Conservation (phyloP, 352 stramenopile species). For the Globisporangium rhizosaccharum region DNA sequence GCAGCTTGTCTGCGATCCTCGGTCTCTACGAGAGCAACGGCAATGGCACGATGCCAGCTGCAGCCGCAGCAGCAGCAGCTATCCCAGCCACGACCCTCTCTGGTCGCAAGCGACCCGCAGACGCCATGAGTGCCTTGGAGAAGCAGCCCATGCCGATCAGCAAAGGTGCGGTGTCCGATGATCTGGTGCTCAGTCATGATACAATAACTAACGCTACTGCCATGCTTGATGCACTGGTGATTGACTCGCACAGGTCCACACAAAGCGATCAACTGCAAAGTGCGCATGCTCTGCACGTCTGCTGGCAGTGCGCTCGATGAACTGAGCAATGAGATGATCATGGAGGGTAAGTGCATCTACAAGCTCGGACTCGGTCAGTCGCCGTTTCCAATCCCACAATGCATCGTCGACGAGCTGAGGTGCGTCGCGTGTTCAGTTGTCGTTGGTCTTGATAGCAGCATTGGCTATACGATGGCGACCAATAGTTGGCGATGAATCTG, state of each 20-base stretch:
- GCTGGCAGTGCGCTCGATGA: conserved; percentile 77
- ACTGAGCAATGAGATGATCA: conserved; percentile 82
- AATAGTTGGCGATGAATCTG: background rate
- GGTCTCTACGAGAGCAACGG: conserved; percentile 14
- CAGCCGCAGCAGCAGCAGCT: background rate
- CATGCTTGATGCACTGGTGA: background rate
- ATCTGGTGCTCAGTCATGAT: background rate
- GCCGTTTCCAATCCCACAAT: conserved; percentile 83
- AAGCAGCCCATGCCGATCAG: conserved; percentile 6
- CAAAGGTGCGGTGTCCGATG: conserved; percentile 19
- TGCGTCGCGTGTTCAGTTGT: conserved; percentile 15
- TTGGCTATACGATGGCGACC: background rate
- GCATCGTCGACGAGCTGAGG: conserved; percentile 83
- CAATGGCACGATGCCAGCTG: conserved; percentile 10
- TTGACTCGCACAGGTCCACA: conserved; percentile 30
- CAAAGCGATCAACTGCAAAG: conserved; percentile 85
- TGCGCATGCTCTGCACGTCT: conserved; percentile 78
- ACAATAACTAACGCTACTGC: background rate
- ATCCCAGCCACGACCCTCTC: background rate
- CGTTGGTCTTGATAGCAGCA: background rate
- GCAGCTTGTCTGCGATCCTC: conserved; percentile 11
- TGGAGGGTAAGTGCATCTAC: conserved; percentile 75
- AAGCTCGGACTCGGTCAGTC: conserved; percentile 83
- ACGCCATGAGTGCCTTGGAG: conserved; percentile 22
- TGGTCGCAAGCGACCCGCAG: conserved; percentile 44